Evolutionary conservation across 2,329 filamentous ascomycete genomes (phyloP), one percentile per base, ranked within the genome.

Genomic region (Ophiobolus disseminans): DNA sequence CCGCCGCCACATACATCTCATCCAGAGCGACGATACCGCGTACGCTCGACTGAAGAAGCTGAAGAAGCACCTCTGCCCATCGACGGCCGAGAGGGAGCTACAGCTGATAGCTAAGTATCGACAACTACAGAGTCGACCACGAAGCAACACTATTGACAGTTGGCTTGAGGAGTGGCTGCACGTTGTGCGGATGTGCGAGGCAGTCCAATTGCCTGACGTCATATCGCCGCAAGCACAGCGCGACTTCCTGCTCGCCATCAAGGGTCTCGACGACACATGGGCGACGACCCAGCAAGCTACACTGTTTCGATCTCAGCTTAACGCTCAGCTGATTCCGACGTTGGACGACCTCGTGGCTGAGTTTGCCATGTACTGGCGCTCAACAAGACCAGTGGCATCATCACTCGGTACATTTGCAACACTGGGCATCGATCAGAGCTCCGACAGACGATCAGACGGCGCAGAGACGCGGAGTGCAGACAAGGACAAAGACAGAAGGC

Each of bases 351-450:
- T 45, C 19, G 32, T 45, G 14, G 34, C 32, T 9, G 32, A 45
- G 32, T 45, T 45, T 38, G n/a, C 21, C 22, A 45, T 38, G 41
- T 38, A 45, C 32, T 45, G 22, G 41, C 32, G 32, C 41, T 45
- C 25, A 11, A 45, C 32, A 16, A 37, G 23, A 19, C 43, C 25
- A 46, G 36, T 46, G 16, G 42, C 42, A 28, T 46, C 35, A 34
- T 46, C 43, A 20, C 42, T 45, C 20, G 32, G 42, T 21, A 28
- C 42, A 37, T 45, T 45, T n/a, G 32, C 40, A 14, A 43, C 40
- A 20, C 14, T 43, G 20, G 40, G 40, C n/a, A 43, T 43, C 19
- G 20, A 35, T 35, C 30, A 43, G 30, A 43, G 28, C 30, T 35
- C 30, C 14, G 20, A 30, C 14, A 20, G 25, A 38, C 32, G 14